Base-by-base conservation (phyloP, 129 eudicot genomes). In the Centella asiatica region DNA sequence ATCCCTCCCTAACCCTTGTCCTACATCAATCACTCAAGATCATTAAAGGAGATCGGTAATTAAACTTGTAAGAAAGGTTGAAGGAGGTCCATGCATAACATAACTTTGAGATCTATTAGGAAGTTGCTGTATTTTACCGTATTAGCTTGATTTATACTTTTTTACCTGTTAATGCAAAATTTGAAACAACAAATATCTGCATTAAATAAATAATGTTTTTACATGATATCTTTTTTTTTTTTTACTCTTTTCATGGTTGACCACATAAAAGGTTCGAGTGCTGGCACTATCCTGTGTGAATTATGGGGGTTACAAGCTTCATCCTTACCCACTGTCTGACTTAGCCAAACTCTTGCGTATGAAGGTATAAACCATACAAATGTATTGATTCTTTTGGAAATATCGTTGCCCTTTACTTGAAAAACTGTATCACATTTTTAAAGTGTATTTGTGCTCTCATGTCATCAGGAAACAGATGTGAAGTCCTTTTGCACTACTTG, bases 241-340 rank as follows among this genome's bases (percentile, higher is more conserved):
- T 61, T 34, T 34, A 3, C 39, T 3, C 4, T 11, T 1, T 48
- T 20, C 23, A 23, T n/a, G n/a, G 28, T n/a, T 53, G 51, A 34
- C 60, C 24, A n/a, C 44, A 11, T 34, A 14, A 55, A 83, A n/a
- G 89, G 80, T 83, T 66, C 85, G 97, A 18, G 81, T 78, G 53
- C 49, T 79, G 2, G 97, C 89, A 52, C 47, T 90, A 50, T 72
- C 74, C 22, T 83, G 84, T 70, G 57, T 90, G 65, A 83, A 85
- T 79, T 28, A 75, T 44, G 90, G 93, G 62, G 89, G 89, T 25
- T 90, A 90, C 71, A 90, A 90, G 76, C 77, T 79, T 57, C 83
- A 79, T 61, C 95, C 95, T 9, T 90, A 77, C 67, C 89, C 93
- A 19, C 55, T 86, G 59, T 34, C 29, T 20, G 74, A 67, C 54